These are phyloP conservation scores for Cyberlindnera samutprakarnensis DNA, from an alignment of 805 yeast genomes.

Conservation along the genomic window DNA sequence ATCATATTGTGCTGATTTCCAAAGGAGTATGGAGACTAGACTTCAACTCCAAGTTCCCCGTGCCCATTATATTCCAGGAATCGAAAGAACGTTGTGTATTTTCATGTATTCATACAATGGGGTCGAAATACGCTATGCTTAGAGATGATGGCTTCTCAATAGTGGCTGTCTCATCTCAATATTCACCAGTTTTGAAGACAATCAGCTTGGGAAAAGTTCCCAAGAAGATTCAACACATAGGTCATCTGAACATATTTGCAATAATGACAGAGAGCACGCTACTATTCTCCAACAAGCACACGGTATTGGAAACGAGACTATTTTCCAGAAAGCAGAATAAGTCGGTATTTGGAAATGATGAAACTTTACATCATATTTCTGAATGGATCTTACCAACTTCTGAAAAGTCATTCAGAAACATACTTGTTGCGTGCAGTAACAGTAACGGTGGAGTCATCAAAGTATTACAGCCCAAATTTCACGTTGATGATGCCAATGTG, in stretches of 20 bases:
- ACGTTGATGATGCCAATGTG: constrained; percentile 1
- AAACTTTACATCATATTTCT: constrained; percentile 24
- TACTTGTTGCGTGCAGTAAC: constrained; percentile 28
- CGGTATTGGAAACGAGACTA: constrained; percentile 6
- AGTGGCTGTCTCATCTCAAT: constrained; percentile 10
- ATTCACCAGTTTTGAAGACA: constrained; percentile 17
- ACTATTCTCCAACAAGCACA: constrained; percentile 12
- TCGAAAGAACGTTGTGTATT: constrained; percentile 8
- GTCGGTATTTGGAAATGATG: constrained; percentile 15
- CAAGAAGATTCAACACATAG: constrained; percentile 20
- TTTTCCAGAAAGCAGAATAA: constrained; percentile 5
- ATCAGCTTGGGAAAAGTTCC: constrained; percentile 22
- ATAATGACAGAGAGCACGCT: constrained; percentile 14
- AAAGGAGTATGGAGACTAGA: constrained; percentile 15
- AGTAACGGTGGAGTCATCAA: constrained; percentile 17
- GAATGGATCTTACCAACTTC: constrained; percentile 27
- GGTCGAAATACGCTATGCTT: constrained; percentile 18
- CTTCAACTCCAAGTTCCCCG: constrained; percentile 5
- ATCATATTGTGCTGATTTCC: constrained; percentile 13
- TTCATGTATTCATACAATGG: constrained; percentile 5
- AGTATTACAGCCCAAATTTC: constrained; percentile 12
- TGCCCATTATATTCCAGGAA: constrained; percentile 17
- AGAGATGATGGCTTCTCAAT: constrained; percentile 29
- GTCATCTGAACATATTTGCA: constrained; percentile 17
- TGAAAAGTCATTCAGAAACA: constrained; percentile 16